Conservation (phyloP, 306 rosid species). For the Boehmeria nivea region DNA sequence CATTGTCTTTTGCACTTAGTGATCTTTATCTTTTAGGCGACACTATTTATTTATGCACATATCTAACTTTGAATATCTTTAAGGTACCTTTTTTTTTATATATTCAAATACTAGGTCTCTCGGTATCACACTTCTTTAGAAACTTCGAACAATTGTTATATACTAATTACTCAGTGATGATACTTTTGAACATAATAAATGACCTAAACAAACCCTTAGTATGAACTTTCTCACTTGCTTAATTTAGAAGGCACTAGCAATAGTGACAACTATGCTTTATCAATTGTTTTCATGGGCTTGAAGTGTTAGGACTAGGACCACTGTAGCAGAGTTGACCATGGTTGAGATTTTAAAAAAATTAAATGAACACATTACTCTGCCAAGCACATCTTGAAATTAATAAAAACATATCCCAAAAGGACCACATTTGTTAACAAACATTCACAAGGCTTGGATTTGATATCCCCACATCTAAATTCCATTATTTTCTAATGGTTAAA, state of each 20-base stretch:
- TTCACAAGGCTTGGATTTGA: not conserved
- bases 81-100: no score
- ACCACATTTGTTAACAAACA: conserved; percentile 2
- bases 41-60: no score
- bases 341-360: not conserved
- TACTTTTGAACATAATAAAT: not conserved
- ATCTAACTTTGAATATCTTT: no score
- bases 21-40: not conserved
- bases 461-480: not conserved
- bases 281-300: not conserved
- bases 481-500: not conserved
- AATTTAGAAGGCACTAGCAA: not conserved
- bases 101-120: no score
- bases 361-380: not conserved
- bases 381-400: not conserved
- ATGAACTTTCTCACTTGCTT: not conserved
- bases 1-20: no score
- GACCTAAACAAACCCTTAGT: not conserved
- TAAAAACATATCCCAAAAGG: not conserved
- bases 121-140: not conserved
- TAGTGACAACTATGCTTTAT: not conserved
- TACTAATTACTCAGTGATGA: not conserved
- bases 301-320: not conserved
- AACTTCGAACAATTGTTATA: not conserved
- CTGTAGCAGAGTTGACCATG: not conserved